A percentile compares a stretch with the other conserved stretches of the same genome.
These are phyloP conservation scores for Sporothrix globosa DNA, from an alignment of 2,329 filamentous ascomycete species.

Conservation along the genomic window DNA sequence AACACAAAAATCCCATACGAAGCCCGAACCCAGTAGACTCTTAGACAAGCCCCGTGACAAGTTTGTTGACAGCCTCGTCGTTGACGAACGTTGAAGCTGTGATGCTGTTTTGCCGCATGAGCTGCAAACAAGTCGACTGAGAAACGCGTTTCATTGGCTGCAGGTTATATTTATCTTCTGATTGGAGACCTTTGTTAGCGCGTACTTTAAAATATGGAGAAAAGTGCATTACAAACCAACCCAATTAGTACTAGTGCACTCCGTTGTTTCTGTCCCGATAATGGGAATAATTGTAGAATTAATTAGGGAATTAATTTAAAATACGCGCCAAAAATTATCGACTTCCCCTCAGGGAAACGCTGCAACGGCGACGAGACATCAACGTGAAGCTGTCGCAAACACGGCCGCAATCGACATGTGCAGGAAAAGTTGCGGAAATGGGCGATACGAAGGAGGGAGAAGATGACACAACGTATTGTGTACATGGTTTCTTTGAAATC, in stretches of 20 bases:
- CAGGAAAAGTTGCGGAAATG: not conserved
- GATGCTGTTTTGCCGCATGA: conserved; percentile 3
- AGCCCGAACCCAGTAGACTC: not conserved
- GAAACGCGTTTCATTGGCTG: not conserved
- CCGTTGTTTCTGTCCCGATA: not conserved
- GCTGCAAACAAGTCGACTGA: not conserved
- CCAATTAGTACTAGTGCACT: not conserved
- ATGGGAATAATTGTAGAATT: not conserved
- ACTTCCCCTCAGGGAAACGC: not conserved
- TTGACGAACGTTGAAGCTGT: not conserved
- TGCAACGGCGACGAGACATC: not conserved
- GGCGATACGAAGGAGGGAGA: no score
- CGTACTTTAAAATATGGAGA: conserved; percentile 22
- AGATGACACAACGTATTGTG: not conserved
- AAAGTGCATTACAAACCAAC: not conserved
- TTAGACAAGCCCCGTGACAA: not conserved
- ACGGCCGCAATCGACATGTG: not conserved
- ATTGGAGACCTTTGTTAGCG: conserved; percentile 17
- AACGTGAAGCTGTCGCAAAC: conserved; percentile 9
- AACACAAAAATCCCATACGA: not conserved
- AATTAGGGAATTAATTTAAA: conserved; percentile 15
- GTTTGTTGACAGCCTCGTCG: not conserved
- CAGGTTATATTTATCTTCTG: conserved; percentile 26
- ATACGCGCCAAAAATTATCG: not conserved
- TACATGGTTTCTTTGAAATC: not conserved